Evolutionary conservation across 2,329 filamentous ascomycete species (phyloP).

Genomic region (Teratosphaeria gauchensis): DNA sequence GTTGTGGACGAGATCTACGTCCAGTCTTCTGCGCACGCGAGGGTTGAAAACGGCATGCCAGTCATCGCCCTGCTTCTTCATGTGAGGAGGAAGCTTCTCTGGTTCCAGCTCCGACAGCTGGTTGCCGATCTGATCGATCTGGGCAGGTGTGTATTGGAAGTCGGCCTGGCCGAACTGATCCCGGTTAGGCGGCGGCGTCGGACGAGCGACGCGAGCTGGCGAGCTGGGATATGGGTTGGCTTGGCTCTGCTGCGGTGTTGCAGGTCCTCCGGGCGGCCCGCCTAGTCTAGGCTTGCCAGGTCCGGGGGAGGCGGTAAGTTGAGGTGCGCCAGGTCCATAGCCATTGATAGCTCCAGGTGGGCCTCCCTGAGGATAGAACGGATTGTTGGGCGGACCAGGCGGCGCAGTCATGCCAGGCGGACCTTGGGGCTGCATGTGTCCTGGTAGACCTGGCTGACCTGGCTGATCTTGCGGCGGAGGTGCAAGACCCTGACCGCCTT

Average conservation of each 20-base stretch:
- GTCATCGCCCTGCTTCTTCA: slow-evolving; percentile 81
- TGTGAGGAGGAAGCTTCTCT: slow-evolving; percentile 71
- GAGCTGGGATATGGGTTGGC: slow-evolving; percentile 82
- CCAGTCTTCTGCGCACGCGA: slow-evolving; percentile 74
- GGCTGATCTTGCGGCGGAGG: slow-evolving; percentile 51
- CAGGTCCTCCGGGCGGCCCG: slow-evolving; percentile 35
- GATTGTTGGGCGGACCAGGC: slow-evolving; percentile 53
- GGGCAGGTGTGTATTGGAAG: slow-evolving; percentile 25
- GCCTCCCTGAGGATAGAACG: slow-evolving; percentile 56
- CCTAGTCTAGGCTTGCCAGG: slow-evolving; percentile 60
- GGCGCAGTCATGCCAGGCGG: slow-evolving; percentile 55
- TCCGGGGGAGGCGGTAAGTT: slow-evolving; percentile 77
- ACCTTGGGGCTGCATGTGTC: slow-evolving; percentile 64
- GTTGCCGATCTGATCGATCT: slow-evolving; percentile 47
- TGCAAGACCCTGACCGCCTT: slow-evolving; percentile 70
- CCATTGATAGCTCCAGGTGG: slow-evolving; percentile 50
- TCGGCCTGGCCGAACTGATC: slow-evolving; percentile 18
- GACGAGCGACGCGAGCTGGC: slow-evolving; percentile 49
- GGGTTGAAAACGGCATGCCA: slow-evolving; percentile 97
- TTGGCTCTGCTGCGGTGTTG: slow-evolving; percentile 81
- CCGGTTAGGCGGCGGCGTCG: slow-evolving; percentile 49
- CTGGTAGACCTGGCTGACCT: slow-evolving; percentile 45
- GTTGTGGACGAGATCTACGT: slow-evolving; percentile 90
- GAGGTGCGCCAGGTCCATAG: slow-evolving; percentile 64
- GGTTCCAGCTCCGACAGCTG: slow-evolving; percentile 78